phyloP scores from a whole-genome alignment of 2,329 filamentous ascomycete genomes.

The Hypocrella siamensis region DNA sequence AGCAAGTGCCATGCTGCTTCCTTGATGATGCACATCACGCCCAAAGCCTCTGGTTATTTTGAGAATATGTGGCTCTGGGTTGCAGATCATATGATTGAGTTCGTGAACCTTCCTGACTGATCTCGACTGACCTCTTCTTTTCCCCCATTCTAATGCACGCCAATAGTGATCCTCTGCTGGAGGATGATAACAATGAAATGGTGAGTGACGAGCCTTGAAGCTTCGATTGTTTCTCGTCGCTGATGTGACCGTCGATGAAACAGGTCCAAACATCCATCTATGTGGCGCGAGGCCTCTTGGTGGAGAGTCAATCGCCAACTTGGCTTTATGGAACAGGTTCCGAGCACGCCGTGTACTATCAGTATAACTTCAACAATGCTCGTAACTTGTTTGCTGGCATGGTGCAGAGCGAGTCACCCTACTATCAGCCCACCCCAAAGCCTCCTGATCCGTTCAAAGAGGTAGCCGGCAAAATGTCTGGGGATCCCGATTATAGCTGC shows the following conservation, averaged over 20 bases:
- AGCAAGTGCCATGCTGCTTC: constrained; percentile 44
- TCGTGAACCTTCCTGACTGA: no score
- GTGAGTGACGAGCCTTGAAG: no score
- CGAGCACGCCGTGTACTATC: constrained; percentile 34
- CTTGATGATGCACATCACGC: constrained; percentile 30
- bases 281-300: constrained; percentile 15
- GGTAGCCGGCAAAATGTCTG: not conserved
- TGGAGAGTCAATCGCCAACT: constrained; percentile 14
- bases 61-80: constrained; percentile 50
- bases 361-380: constrained; percentile 29
- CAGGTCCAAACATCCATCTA: not conserved
- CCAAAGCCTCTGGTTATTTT: constrained; percentile 27
- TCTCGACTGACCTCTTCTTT: no score
- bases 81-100: constrained; percentile 43
- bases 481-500: constrained; percentile 1
- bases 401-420: constrained; percentile 49
- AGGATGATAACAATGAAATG: no score
- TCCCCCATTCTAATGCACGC: no score
- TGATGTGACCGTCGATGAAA: no score
- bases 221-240: no score
- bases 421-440: constrained; percentile 11
- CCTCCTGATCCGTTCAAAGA: constrained; percentile 8
- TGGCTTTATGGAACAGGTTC: constrained; percentile 14
- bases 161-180: no score
- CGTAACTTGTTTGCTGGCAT: constrained; percentile 38